A percentile compares a stretch with the other conserved stretches of the same genome.
Evolutionary conservation across 192 early-diverging fungal species (phyloP).

Genomic region (Backusella sp.): DNA sequence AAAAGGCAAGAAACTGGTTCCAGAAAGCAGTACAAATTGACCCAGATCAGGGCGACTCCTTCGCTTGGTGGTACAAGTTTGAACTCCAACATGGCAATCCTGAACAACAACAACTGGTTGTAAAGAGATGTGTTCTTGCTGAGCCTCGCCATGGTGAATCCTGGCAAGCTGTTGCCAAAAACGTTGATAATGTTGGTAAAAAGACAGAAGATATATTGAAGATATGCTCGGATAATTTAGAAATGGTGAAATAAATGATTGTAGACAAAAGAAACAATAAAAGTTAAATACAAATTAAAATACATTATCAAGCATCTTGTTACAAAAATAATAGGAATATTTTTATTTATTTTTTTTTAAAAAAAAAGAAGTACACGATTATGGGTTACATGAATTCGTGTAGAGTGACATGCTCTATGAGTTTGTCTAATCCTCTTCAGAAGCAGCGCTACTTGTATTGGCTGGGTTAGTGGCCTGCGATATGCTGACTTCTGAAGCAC

Average conservation of each 20-base stretch:
- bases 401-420: background rate
- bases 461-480: background rate
- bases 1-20: conserved; percentile 96
- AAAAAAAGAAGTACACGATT: background rate
- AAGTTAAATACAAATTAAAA: background rate
- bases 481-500: background rate
- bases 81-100: conserved; percentile 77
- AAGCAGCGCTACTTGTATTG: background rate
- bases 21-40: conserved; percentile 77
- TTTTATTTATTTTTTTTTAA: background rate
- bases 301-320: background rate
- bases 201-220: conserved; percentile 59
- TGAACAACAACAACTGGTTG: conserved; percentile 51
- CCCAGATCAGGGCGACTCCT: conserved; percentile 87
- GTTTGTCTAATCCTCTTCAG: background rate
- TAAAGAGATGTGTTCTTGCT: conserved; percentile 68
- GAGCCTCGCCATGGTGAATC: conserved; percentile 89
- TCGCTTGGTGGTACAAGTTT: conserved; percentile 95
- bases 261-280: background rate
- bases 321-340: background rate
- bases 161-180: conserved; percentile 85
- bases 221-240: conserved; percentile 37
- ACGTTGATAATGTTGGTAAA: conserved; percentile 67
- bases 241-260: conserved; percentile 19
- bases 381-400: background rate